These are phyloP conservation scores for Aspergillus flavus DNA, from an alignment of 2,329 filamentous ascomycete species.

Conservation along the genomic window DNA sequence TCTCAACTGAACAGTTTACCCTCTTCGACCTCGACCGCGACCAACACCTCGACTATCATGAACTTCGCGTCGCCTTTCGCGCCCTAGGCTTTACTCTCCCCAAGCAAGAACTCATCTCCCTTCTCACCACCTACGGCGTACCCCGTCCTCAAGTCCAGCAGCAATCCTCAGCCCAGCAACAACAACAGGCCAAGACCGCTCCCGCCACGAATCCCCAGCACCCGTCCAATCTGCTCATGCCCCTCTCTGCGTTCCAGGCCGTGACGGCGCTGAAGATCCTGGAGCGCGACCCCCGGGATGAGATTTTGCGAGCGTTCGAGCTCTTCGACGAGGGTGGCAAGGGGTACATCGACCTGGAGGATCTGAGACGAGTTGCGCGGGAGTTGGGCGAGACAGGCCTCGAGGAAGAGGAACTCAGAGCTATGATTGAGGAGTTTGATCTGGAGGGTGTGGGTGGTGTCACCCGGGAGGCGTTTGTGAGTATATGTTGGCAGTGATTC, in stretches of 20 bases:
- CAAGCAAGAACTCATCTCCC: slow-evolving; percentile 78
- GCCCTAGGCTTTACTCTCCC: slow-evolving; percentile 91
- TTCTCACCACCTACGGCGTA: slow-evolving; percentile 80
- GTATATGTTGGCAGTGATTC: slow-evolving; percentile 62
- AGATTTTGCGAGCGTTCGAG: slow-evolving; percentile 87
- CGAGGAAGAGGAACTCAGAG: slow-evolving; percentile 86
- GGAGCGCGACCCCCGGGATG: slow-evolving; percentile 82
- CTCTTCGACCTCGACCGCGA: slow-evolving; percentile 98
- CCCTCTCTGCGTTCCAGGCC: slow-evolving; percentile 70
- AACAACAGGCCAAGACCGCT: slow-evolving; percentile 39
- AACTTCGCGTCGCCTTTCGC: slow-evolving; percentile 94
- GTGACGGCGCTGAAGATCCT: slow-evolving; percentile 80
- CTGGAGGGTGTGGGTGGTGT: slow-evolving; percentile 85
- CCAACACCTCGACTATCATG: slow-evolving; percentile 92
- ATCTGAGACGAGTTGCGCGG: slow-evolving; percentile 81
- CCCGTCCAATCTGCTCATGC: slow-evolving; percentile 69
- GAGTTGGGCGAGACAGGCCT: slow-evolving; percentile 86
- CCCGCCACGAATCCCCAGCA: slow-evolving; percentile 56
- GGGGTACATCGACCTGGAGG: slow-evolving; percentile 85
- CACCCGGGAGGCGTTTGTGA: slow-evolving; percentile 64
- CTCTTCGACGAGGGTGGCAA: slow-evolving; percentile 93
- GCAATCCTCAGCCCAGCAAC: slow-evolving; percentile 35
- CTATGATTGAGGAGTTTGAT: slow-evolving; percentile 99
- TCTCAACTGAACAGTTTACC: slow-evolving; percentile 66
- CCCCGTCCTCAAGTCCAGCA: slow-evolving; percentile 61